phyloP scores from a whole-genome alignment of 2,329 filamentous ascomycete genomes.

The Pseudodiploospora longispora region DNA sequence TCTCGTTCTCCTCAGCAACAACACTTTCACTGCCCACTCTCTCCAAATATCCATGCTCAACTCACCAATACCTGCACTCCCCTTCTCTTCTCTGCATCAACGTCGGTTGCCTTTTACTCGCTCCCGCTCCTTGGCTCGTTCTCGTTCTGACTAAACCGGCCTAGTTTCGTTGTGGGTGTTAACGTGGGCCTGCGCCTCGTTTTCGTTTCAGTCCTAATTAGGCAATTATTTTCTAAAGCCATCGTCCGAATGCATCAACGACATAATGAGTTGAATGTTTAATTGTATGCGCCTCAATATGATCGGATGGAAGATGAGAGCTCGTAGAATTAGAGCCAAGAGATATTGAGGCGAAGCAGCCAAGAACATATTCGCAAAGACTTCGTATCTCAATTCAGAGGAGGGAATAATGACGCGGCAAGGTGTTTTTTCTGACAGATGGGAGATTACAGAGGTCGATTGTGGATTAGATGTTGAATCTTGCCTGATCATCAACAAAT shows the following conservation, averaged over 20 bases:
- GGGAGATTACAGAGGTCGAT: too few relatives aligned
- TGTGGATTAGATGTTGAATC: too few relatives aligned
- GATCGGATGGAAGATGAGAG: not conserved
- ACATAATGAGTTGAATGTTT: too few relatives aligned
- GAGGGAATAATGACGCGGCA: too few relatives aligned
- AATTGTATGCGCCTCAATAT: not conserved
- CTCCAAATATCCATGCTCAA: too few relatives aligned
- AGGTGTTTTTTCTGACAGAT: not conserved
- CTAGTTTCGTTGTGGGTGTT: not conserved
- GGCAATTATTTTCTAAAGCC: too few relatives aligned
- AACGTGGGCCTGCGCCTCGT: not conserved
- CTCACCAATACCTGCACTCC: too few relatives aligned
- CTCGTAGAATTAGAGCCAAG: not conserved
- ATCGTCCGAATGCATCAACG: too few relatives aligned
- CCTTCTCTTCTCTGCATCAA: not conserved
- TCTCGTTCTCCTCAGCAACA: too few relatives aligned
- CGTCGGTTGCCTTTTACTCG: not conserved
- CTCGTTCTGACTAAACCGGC: slow-evolving; percentile 4
- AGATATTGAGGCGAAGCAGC: not conserved
- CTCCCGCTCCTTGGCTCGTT: slow-evolving; percentile 5
- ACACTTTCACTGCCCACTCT: too few relatives aligned
- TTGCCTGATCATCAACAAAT: too few relatives aligned
- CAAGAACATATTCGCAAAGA: not conserved
- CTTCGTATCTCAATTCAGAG: too few relatives aligned
- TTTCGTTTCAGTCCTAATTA: not conserved